Conservation (phyloP, 192 early-diverging fungal genomes). For the Coemansia sp. region DNA sequence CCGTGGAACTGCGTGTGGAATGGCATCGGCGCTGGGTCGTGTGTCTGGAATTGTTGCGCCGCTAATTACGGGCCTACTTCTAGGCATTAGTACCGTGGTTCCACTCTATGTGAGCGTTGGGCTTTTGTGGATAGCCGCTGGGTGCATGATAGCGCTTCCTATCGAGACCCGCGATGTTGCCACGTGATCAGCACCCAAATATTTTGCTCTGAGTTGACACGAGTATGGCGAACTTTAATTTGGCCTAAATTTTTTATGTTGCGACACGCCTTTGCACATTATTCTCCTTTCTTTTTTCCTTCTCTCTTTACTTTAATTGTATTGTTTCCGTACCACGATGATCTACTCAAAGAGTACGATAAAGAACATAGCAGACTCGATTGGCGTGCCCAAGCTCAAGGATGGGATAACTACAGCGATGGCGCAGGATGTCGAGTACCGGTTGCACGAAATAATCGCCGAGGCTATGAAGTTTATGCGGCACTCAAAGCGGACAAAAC, state of each 20-base stretch:
- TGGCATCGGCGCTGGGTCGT: slow-evolving; percentile 74
- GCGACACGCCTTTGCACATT: neutral
- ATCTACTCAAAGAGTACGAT: slow-evolving; percentile 48
- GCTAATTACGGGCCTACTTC: slow-evolving; percentile 67
- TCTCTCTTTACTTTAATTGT: slow-evolving; percentile 2
- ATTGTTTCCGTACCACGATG: slow-evolving; percentile 8
- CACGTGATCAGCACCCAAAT: slow-evolving; percentile 4
- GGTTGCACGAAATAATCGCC: slow-evolving; percentile 89
- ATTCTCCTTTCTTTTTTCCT: neutral
- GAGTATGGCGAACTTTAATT: neutral
- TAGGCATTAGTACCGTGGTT: slow-evolving; percentile 58
- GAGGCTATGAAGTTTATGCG: slow-evolving; percentile 98
- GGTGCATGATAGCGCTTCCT: slow-evolving; percentile 71
- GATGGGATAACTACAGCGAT: slow-evolving; percentile 83
- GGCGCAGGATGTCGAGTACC: slow-evolving; percentile 93
- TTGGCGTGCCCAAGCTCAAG: slow-evolving; percentile 80
- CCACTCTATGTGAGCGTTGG: slow-evolving; percentile 69
- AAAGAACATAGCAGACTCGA: slow-evolving; percentile 80
- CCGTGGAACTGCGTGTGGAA: slow-evolving; percentile 78
- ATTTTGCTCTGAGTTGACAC: neutral
- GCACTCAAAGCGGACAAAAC: slow-evolving; percentile 81
- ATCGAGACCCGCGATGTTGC: slow-evolving; percentile 58
- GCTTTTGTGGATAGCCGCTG: slow-evolving; percentile 59
- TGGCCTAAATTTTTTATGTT: neutral
- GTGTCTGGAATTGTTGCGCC: slow-evolving; percentile 77